Percentiles rank a stretch among this genome's conserved stretches.
Evolutionary conservation across 805 yeast genomes (phyloP).

Genomic region (Candida hispaniensis): DNA sequence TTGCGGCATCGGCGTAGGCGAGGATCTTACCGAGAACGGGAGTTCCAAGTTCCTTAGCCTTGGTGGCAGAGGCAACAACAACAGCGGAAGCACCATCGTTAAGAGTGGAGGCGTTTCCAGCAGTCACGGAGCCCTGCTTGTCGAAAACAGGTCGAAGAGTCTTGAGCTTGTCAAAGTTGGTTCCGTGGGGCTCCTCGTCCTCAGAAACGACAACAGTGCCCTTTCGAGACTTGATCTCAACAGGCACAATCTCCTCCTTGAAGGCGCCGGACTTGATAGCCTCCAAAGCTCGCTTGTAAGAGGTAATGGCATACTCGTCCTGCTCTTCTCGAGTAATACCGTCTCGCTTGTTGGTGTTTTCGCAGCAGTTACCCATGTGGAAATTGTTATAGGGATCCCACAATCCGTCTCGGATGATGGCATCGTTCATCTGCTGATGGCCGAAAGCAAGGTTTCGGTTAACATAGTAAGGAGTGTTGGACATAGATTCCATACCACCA

Average conservation of each 20-base stretch:
- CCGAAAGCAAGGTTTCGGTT: constrained; percentile 56
- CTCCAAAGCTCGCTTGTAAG: constrained; percentile 68
- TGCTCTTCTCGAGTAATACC: constrained; percentile 68
- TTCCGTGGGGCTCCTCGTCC: constrained; percentile 69
- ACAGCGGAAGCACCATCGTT: constrained; percentile 96
- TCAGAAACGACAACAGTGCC: constrained; percentile 58
- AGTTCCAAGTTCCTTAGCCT: constrained; percentile 64
- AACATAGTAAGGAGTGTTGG: constrained; percentile 82
- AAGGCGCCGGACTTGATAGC: constrained; percentile 70
- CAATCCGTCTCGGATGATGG: constrained; percentile 69
- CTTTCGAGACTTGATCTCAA: constrained; percentile 55
- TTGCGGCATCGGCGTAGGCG: constrained; percentile 97
- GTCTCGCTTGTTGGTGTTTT: constrained; percentile 80
- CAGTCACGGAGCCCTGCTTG: constrained; percentile 90
- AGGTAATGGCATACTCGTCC: constrained; percentile 69
- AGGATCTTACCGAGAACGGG: constrained; percentile 61
- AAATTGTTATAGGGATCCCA: constrained; percentile 74
- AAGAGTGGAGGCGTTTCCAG: constrained; percentile 86
- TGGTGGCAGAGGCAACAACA: constrained; percentile 67
- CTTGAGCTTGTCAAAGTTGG: constrained; percentile 60
- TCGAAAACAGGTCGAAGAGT: constrained; percentile 83
- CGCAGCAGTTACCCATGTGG: constrained; percentile 94
- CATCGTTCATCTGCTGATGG: constrained; percentile 45
- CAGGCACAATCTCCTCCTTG: constrained; percentile 66
- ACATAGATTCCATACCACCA: constrained; percentile 96